These are phyloP conservation scores for Trypanosoma lewisi DNA, from an alignment of 208 protist species.

Conservation along the genomic window DNA sequence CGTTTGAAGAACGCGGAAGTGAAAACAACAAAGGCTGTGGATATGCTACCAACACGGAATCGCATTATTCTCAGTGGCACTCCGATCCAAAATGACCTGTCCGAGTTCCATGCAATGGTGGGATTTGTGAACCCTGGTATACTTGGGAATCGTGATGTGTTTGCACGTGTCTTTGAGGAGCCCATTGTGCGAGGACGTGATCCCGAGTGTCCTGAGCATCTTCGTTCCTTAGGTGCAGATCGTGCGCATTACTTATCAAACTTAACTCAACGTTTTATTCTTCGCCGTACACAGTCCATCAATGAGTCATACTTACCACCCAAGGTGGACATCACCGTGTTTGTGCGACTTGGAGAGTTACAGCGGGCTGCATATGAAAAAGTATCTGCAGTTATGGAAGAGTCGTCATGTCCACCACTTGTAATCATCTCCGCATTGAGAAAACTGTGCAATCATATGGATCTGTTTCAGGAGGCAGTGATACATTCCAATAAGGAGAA, in stretches of 20 bases:
- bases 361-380: conserved; percentile 74
- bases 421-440: conserved; percentile 79
- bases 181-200: conserved; percentile 63
- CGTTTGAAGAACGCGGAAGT: conserved; percentile 86
- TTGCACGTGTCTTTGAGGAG: conserved; percentile 79
- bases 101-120: conserved; percentile 91
- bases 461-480: conserved; percentile 81
- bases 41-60: conserved; percentile 87
- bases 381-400: conserved; percentile 51
- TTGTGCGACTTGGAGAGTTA: conserved; percentile 62
- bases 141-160: conserved; percentile 75
- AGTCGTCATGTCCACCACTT: conserved; percentile 63
- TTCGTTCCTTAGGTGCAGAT: conserved; percentile 65
- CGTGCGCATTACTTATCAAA: conserved; percentile 78
- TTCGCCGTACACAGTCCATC: conserved; percentile 78
- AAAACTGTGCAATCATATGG: conserved; percentile 95
- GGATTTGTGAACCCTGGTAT: conserved; percentile 85
- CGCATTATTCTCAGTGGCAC: conserved; percentile 90
- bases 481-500: conserved; percentile 48
- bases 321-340: conserved; percentile 83
- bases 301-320: conserved; percentile 86
- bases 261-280: conserved; percentile 82
- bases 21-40: conserved; percentile 82
- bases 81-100: conserved; percentile 89
- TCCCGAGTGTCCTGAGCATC: conserved; percentile 60